Evolutionary conservation across 176 grass and related monocot species (phyloP).

Genomic region (Rhynchospora pubera): DNA sequence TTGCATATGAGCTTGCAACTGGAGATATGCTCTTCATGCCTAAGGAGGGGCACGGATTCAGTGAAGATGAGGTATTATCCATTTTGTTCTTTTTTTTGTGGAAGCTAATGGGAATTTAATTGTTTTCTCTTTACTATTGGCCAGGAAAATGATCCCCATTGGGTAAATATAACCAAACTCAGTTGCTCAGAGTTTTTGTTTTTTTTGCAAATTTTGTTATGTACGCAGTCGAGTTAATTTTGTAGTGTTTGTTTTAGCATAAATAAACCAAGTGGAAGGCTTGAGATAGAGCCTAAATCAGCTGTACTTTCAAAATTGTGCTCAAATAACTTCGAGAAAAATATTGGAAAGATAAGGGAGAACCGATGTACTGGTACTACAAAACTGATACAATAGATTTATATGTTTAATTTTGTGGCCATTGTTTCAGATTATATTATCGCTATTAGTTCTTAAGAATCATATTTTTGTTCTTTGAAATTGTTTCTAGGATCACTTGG

Average conservation of each 20-base stretch:
- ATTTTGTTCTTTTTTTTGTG: neutral
- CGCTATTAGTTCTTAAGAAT: neutral
- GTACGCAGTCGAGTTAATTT: neutral
- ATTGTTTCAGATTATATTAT: neutral
- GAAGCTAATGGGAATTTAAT: neutral
- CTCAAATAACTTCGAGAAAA: neutral
- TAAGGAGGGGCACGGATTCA: slow-evolving; percentile 78
- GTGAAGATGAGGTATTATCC: slow-evolving; percentile 91
- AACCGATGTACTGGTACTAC: neutral
- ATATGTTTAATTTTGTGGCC: neutral
- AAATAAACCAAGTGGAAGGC: neutral
- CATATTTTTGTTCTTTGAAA: slow-evolving; percentile 1
- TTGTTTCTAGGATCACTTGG: slow-evolving; percentile 82
- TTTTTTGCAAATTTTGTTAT: neutral
- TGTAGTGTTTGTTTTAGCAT: neutral
- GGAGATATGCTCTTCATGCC: slow-evolving; percentile 97
- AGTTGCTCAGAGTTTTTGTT: neutral
- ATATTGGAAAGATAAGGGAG: neutral
- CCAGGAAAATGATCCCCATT: neutral
- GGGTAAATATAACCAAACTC: neutral
- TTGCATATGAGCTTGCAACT: slow-evolving; percentile 88
- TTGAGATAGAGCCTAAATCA: neutral
- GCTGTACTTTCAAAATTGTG: neutral
- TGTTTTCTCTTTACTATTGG: neutral
- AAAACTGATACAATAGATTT: neutral